Evolutionary conservation across 1,284 basidiomycete genomes (phyloP).

Genomic region (Cryptococcus neoformans): DNA sequence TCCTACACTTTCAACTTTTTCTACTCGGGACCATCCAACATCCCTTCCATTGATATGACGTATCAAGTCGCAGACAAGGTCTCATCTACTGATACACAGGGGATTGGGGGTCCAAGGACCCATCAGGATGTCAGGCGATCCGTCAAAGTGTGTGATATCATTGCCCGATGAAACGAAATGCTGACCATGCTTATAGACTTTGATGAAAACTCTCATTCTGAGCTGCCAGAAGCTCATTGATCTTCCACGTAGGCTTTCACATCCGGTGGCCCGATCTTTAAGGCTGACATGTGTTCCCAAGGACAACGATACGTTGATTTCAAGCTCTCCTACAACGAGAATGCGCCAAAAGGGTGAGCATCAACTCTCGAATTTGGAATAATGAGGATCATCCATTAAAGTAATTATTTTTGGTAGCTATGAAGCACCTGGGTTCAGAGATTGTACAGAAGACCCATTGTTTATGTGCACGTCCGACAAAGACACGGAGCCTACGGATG

Average conservation of each 20-base stretch:
- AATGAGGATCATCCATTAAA: too few species aligned
- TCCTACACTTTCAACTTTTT: constrained; percentile 29
- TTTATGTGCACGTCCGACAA: constrained; percentile 12
- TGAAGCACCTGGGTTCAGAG: constrained; percentile 11
- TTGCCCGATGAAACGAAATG: background rate
- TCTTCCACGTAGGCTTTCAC: constrained; percentile 16
- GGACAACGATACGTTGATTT: constrained; percentile 16
- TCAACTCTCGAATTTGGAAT: background rate
- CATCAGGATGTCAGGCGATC: constrained; percentile 7
- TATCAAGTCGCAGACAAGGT: too few species aligned
- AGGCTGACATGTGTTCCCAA: background rate
- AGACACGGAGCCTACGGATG: constrained; percentile 3
- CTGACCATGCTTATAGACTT: background rate
- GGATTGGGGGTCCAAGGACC: background rate
- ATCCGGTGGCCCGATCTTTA: too few species aligned
- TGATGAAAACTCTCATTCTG: constrained; percentile 5
- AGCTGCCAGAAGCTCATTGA: constrained; percentile 8
- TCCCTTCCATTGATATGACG: background rate
- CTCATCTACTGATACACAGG: background rate
- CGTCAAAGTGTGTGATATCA: constrained; percentile 4
- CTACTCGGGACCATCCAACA: constrained; percentile 9
- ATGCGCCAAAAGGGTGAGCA: constrained; percentile 16
- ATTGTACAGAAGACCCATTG: constrained; percentile 1
- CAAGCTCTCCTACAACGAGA: constrained; percentile 20
- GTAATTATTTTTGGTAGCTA: constrained; percentile 12